Conservation (phyloP, 2,329 filamentous ascomycete species). For the Alternaria ventricosa region DNA sequence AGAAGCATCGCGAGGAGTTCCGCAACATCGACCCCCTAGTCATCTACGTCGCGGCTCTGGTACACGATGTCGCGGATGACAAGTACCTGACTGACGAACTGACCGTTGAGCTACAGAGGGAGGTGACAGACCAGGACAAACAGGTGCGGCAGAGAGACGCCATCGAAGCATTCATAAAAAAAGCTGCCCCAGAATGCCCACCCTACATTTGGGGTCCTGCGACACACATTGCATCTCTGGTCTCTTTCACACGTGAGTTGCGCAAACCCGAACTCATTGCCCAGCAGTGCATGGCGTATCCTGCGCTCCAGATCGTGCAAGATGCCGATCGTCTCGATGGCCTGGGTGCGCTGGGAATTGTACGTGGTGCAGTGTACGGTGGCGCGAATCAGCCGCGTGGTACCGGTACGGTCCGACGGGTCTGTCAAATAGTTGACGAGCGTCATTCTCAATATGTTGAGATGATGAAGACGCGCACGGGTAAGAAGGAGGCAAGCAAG, state of each 20-base stretch:
- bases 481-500: constrained; percentile 19
- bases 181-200: background rate
- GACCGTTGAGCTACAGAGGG: background rate
- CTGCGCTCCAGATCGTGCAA: constrained; percentile 82
- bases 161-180: constrained; percentile 24
- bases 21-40: constrained; percentile 57
- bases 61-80: constrained; percentile 80
- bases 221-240: constrained; percentile 72
- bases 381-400: constrained; percentile 48
- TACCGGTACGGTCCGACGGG: constrained; percentile 45
- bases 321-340: constrained; percentile 89
- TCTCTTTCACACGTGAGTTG: constrained; percentile 78
- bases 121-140: constrained; percentile 50
- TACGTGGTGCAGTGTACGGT: background rate
- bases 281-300: constrained; percentile 60
- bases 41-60: constrained; percentile 68
- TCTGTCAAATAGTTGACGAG: constrained; percentile 14
- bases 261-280: constrained; percentile 64
- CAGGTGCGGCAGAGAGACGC: constrained; percentile 54
- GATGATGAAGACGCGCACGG: constrained; percentile 29
- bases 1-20: constrained; percentile 44
- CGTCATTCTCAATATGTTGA: constrained; percentile 13
- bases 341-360: constrained; percentile 70
- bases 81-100: constrained; percentile 64
- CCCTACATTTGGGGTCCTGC: constrained; percentile 67